These are phyloP conservation scores for Fusarium tuaranense DNA, from an alignment of 2,329 filamentous ascomycete species.

Conservation along the genomic window DNA sequence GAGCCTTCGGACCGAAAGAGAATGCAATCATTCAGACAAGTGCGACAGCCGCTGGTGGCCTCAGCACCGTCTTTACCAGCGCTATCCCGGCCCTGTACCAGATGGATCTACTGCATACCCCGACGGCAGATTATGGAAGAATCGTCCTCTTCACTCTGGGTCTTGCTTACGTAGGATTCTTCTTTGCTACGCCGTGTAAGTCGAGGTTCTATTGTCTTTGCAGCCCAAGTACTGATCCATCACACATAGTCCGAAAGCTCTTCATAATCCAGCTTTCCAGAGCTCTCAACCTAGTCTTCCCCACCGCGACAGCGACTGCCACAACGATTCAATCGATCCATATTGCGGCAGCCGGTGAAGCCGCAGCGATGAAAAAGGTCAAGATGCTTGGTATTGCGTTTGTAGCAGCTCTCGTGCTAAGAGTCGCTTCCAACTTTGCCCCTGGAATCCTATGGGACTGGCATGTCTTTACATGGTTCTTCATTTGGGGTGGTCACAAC, in stretches of 20 bases:
- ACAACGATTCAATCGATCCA: not conserved
- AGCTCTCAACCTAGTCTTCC: not conserved
- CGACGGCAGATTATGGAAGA: not conserved
- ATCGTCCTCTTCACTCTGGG: not conserved
- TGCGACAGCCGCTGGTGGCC: not conserved
- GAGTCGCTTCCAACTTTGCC: not conserved
- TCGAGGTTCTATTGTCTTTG: too few relatives aligned
- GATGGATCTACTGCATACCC: not conserved
- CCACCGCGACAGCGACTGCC: not conserved
- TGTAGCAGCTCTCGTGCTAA: not conserved
- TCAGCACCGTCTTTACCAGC: not conserved
- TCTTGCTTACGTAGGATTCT: not conserved
- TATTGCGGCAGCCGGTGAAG: not conserved
- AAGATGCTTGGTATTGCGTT: not conserved
- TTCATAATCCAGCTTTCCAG: not conserved
- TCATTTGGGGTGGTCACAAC: not conserved
- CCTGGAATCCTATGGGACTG: not conserved
- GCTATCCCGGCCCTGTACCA: not conserved
- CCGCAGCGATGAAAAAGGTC: not conserved
- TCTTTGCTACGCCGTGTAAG: not conserved
- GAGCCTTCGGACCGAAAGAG: not conserved
- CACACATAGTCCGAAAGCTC: not conserved
- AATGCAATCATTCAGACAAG: not conserved
- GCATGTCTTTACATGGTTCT: not conserved
- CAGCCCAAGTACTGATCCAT: not conserved